Percentiles rank a stretch among this genome's conserved stretches.
phyloP scores from a whole-genome alignment of 2,329 filamentous ascomycete genomes.

The Fusarium vanettenii region DNA sequence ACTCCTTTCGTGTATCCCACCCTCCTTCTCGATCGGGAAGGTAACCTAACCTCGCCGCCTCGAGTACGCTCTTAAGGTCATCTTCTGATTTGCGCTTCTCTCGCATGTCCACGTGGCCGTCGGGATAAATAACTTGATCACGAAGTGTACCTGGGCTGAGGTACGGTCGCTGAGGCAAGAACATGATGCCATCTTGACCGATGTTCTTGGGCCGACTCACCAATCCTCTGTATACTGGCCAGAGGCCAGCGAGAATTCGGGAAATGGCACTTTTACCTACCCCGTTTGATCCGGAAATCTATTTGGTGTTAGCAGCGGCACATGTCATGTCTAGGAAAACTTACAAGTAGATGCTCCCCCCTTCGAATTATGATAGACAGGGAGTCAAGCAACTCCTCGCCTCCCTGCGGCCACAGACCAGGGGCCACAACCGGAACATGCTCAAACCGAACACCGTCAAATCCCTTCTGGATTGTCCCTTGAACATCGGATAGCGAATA shows the following conservation, averaged over 20 bases:
- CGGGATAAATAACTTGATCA: slow-evolving; percentile 98
- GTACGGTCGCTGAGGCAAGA: slow-evolving; percentile 93
- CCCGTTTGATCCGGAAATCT: slow-evolving; percentile 93
- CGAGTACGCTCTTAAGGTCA: slow-evolving; percentile 81
- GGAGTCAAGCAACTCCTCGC: slow-evolving; percentile 90
- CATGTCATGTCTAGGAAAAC: slow-evolving; percentile 31
- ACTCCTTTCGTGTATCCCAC: slow-evolving; percentile 96
- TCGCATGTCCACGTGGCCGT: slow-evolving; percentile 94
- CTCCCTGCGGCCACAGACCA: slow-evolving; percentile 86
- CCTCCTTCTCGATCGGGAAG: slow-evolving; percentile 92
- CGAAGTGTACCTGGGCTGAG: slow-evolving; percentile 91
- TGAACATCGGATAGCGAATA: slow-evolving; percentile 93
- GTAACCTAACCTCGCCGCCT: slow-evolving; percentile 88
- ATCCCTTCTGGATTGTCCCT: slow-evolving; percentile 93
- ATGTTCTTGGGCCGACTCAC: slow-evolving; percentile 85
- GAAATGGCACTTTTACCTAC: slow-evolving; percentile 92
- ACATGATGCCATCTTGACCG: slow-evolving; percentile 96
- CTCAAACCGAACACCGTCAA: slow-evolving; percentile 93
- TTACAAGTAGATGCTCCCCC: slow-evolving; percentile 86
- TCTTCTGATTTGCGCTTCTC: slow-evolving; percentile 81
- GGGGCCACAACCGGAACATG: slow-evolving; percentile 94
- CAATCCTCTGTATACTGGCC: slow-evolving; percentile 94
- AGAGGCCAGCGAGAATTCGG: slow-evolving; percentile 89
- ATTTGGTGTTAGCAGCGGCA: slow-evolving; percentile 24
- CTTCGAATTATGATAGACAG: slow-evolving; percentile 89